Base-by-base conservation (phyloP, 1,284 basidiomycete species). In the Ustilago xerochloae region DNA sequence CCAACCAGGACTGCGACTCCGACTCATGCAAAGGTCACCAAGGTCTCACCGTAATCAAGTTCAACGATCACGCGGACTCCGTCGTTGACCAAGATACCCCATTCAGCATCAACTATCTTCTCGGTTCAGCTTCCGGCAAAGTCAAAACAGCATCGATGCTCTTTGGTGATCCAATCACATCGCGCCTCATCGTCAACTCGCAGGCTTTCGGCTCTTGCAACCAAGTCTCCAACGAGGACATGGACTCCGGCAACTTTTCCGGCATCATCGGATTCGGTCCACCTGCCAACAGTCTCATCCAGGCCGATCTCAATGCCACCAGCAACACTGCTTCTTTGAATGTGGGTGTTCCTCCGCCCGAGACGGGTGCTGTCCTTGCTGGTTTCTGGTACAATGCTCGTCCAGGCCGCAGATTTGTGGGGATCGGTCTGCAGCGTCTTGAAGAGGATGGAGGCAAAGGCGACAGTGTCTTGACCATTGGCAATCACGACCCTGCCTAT, bases 371-470 rank as follows among this genome's bases (percentile, higher is more conserved):
- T 39, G 53, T 80, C 24, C 66, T 81, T 5, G 56, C 78, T 5
- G 79, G 79, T 16, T 63, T 80, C 18, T 81, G 80, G 80, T 43
- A 64, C 35, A 60, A 55, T 26, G 63, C 65, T 20, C 59, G 51
- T 20, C 49, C 56, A 2, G 73, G 74, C 9, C 52, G 72, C 22
- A 63, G 78, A 43, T 80, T 70, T 64, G 59, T 81, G 43, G 70
- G 65, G 43, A 47, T 81, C 22, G 80, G 80, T 13, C 51, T 81
- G 13, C 77, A 81, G 47, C 63, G 79, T 3, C 68, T 79, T 18
- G 75, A 78, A 20, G 76, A 79, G 49, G 75, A 81, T 26, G 80
- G 80, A 20, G 80, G 80, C 12, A 53, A 46, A 1, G 80, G 79
- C 29, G 69, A 79, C 50, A 79, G 77, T 39, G 52, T 78, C 29